Evolutionary conservation across 2,329 filamentous ascomycete species (phyloP).

Genomic region (Pestalotiopsis fici): DNA sequence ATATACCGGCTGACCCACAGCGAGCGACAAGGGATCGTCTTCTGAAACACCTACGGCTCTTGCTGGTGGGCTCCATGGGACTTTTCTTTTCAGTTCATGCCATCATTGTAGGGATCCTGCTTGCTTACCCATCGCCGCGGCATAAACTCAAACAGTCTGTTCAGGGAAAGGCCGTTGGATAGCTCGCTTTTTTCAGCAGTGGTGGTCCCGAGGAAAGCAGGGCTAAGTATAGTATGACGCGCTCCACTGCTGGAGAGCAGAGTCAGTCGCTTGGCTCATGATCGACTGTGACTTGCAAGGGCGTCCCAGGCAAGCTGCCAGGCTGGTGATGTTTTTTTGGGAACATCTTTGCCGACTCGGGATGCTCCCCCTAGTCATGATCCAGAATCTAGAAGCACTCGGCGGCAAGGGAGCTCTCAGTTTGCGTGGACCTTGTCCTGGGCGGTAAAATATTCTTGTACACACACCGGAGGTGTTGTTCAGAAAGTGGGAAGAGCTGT

Average conservation of each 20-base stretch:
- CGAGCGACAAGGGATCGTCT: slow-evolving; percentile 5
- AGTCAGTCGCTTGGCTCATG: background rate
- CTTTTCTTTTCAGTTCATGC: background rate
- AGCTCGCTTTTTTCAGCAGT: background rate
- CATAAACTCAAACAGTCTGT: slow-evolving; percentile 2
- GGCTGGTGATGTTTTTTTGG: background rate
- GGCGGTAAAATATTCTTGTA: background rate
- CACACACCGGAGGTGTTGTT: background rate
- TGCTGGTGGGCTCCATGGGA: background rate
- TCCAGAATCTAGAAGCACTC: background rate
- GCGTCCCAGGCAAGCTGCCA: background rate
- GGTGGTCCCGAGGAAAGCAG: background rate
- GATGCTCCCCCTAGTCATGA: background rate
- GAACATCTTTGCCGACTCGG: background rate
- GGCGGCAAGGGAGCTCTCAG: background rate
- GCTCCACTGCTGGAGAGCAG: background rate
- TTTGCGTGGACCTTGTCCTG: background rate
- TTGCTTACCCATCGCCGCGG: background rate
- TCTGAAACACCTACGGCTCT: slow-evolving; percentile 10
- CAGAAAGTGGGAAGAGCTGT: background rate
- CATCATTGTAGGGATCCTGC: background rate
- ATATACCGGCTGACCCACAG: slow-evolving; percentile 7
- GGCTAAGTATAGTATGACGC: slow-evolving; percentile 3
- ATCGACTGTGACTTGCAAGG: slow-evolving; percentile 1
- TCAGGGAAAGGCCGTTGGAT: background rate